Conservation (phyloP, 495 filamentous ascomycete genomes). For the Cercophora samala region DNA sequence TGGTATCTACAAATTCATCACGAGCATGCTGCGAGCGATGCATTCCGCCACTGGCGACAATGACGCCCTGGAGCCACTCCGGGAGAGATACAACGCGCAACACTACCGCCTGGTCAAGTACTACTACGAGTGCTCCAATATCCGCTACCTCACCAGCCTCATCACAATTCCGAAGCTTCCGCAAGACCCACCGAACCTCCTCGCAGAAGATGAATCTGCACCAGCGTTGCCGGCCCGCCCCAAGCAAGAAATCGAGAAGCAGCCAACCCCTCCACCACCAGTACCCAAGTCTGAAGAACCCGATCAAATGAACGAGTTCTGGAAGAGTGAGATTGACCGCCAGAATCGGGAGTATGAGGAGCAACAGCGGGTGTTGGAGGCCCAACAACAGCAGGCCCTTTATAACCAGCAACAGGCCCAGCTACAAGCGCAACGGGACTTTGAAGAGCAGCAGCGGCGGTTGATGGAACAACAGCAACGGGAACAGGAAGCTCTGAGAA, state of each 20-base stretch:
- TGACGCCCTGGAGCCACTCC: constrained; percentile 87
- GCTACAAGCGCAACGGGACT: constrained; percentile 81
- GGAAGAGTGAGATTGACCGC: constrained; percentile 85
- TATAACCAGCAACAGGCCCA: constrained; percentile 69
- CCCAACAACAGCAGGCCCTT: constrained; percentile 68
- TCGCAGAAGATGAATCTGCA: constrained; percentile 76
- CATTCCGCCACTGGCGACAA: constrained; percentile 93
- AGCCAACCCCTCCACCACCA: constrained; percentile 62
- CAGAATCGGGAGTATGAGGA: constrained; percentile 93
- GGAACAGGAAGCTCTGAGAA: constrained; percentile 83
- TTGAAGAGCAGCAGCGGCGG: constrained; percentile 88
- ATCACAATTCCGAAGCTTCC: constrained; percentile 96
- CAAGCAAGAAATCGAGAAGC: constrained; percentile 61
- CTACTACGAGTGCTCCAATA: constrained; percentile 97
- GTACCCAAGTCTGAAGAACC: constrained; percentile 66
- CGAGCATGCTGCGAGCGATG: constrained; percentile 94
- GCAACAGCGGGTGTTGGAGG: constrained; percentile 81
- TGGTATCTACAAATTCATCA: constrained; percentile 95
- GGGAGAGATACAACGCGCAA: constrained; percentile 86
- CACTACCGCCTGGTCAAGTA: constrained; percentile 95
- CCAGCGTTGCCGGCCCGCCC: constrained; percentile 83
- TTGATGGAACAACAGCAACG: constrained; percentile 85
- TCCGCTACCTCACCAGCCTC: constrained; percentile 91
- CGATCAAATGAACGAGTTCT: constrained; percentile 95
- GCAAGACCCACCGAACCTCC: constrained; percentile 84